Percentiles rank a stretch among this genome's conserved stretches.
phyloP scores from a whole-genome alignment of 2,329 filamentous ascomycete species.

The Scytalidium lignicola region DNA sequence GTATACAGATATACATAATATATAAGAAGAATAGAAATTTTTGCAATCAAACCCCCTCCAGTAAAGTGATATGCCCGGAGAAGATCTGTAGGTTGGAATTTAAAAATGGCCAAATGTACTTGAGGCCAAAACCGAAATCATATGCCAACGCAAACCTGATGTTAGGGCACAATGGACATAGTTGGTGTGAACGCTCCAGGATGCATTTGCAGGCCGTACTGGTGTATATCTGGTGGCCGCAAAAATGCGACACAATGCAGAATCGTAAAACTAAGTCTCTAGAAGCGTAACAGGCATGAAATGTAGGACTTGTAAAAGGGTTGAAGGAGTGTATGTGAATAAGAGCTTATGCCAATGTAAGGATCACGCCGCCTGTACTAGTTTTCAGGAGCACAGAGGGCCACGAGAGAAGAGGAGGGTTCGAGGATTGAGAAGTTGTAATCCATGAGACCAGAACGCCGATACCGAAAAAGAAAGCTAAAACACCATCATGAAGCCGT shows the following conservation, averaged over 20 bases:
- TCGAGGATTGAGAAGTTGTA: slow-evolving; percentile 1
- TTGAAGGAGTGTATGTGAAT: slow-evolving; percentile 1
- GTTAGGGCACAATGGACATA: slow-evolving; percentile 7
- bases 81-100: too few species aligned
- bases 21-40: slow-evolving; percentile 19
- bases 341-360: not conserved
- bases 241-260: slow-evolving; percentile 16
- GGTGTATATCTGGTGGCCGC: slow-evolving; percentile 7
- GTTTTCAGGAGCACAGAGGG: too few species aligned
- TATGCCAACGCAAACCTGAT: slow-evolving; percentile 7
- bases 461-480: slow-evolving; percentile 13
- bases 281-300: slow-evolving; percentile 21
- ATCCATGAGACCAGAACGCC: slow-evolving; percentile 21
- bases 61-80: slow-evolving; percentile 3
- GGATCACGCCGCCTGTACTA: too few species aligned
- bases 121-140: slow-evolving; percentile 4
- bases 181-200: slow-evolving; percentile 14
- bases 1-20: slow-evolving; percentile 17
- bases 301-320: slow-evolving; percentile 5
- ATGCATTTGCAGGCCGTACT: slow-evolving; percentile 16
- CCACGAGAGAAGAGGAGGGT: not conserved
- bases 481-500: slow-evolving; percentile 26
- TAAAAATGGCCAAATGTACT: not conserved
- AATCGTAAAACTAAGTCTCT: slow-evolving; percentile 18
- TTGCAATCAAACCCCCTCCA: slow-evolving; percentile 6